phyloP scores from a whole-genome alignment of 768 basidiomycete species.

The Panaeolus cyanescens region DNA sequence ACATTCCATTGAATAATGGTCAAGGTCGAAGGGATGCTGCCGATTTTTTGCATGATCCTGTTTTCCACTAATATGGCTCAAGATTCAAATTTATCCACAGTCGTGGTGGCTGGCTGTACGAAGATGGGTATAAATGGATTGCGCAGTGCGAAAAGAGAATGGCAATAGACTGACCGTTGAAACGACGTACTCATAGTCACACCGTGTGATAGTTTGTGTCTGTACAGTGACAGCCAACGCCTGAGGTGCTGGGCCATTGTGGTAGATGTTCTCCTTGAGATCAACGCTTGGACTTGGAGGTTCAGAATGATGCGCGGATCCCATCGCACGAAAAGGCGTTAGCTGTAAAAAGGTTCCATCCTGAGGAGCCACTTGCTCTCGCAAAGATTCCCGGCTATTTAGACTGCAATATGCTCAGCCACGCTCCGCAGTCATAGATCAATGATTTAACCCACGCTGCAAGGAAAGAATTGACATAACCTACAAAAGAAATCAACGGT shows the following conservation, averaged over 20 bases:
- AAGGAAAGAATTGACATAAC: conserved; percentile 54
- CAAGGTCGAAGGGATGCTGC: neutral
- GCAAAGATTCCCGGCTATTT: conserved; percentile 49
- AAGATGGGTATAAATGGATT: neutral
- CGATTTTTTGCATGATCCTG: neutral
- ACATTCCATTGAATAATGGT: neutral
- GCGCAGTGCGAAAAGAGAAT: neutral
- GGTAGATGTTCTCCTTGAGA: neutral
- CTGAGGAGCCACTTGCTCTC: conserved; percentile 35
- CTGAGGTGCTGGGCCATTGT: neutral
- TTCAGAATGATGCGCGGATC: conserved; percentile 14
- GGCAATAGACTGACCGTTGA: conserved; percentile 14
- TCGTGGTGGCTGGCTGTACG: neutral
- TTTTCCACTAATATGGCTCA: neutral
- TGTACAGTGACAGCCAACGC: conserved; percentile 31
- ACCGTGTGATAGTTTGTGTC: conserved; percentile 32
- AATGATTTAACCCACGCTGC: conserved; percentile 41
- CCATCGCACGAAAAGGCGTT: conserved; percentile 28
- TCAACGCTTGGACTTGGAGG: conserved; percentile 13
- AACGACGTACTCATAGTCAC: conserved; percentile 29
- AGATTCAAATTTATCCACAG: neutral
- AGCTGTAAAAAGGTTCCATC: conserved; percentile 35
- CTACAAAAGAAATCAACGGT: conserved; percentile 23
- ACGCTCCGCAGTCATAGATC: neutral
- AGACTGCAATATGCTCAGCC: conserved; percentile 28